Evolutionary conservation across 1,284 basidiomycete species (phyloP).

Genomic region (Bondarzewia mesenterica): DNA sequence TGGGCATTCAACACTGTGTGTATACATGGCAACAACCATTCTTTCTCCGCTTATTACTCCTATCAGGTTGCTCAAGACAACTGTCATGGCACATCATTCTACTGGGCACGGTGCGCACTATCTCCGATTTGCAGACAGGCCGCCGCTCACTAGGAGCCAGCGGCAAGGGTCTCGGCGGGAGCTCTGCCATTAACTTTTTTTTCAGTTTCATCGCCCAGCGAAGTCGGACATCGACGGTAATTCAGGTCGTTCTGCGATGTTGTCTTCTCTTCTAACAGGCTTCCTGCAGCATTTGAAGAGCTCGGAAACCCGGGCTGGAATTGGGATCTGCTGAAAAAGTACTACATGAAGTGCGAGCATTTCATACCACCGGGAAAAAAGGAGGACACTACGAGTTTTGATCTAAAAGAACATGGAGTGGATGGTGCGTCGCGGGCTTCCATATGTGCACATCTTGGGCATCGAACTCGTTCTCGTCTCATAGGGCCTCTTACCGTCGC

Average conservation of each 20-base stretch:
- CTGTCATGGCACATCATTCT: conserved; percentile 6
- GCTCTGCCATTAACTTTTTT: conserved; percentile 19
- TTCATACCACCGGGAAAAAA: neutral
- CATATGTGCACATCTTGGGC: neutral
- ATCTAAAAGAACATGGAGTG: neutral
- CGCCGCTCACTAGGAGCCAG: neutral
- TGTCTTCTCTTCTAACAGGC: too few relatives aligned
- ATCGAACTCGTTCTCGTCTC: neutral
- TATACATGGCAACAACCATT: neutral
- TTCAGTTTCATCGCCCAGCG: conserved; percentile 18
- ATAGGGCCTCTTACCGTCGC: conserved; percentile 2
- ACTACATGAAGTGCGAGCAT: neutral
- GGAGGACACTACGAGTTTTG: neutral
- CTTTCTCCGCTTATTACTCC: neutral
- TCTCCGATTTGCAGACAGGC: neutral
- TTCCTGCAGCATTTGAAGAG: neutral
- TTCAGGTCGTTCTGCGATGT: too few relatives aligned
- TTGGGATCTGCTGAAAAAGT: conserved; percentile 2
- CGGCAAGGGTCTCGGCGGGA: conserved; percentile 24
- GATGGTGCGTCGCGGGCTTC: neutral
- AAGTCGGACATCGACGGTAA: too few relatives aligned
- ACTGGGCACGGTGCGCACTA: conserved; percentile 14
- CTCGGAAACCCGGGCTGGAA: conserved; percentile 5
- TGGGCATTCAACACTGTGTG: conserved; percentile 23
- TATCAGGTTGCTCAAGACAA: conserved; percentile 14